phyloP scores from a whole-genome alignment of 73 alveolate species.

The Paramecium sonneborni region DNA sequence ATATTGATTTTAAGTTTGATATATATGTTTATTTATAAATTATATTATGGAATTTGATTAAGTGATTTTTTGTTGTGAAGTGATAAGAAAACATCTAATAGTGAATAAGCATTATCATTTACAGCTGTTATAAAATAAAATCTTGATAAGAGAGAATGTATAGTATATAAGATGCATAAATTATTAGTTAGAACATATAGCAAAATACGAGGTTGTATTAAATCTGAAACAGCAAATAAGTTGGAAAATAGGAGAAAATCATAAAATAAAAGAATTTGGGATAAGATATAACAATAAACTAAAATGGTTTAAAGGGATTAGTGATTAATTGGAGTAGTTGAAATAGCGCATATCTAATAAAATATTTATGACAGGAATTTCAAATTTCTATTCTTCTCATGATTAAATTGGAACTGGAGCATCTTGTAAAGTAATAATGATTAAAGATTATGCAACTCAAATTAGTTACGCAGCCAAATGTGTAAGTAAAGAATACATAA shows the following conservation, averaged over 20 bases:
- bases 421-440: slow-evolving; percentile 17
- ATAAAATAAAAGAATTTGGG: not conserved
- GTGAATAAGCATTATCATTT: slow-evolving; percentile 11
- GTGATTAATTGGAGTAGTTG: not conserved
- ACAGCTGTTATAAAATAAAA: not conserved
- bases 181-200: not conserved
- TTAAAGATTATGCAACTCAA: not conserved
- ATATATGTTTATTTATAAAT: not conserved
- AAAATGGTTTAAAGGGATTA: slow-evolving; percentile 2
- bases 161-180: not conserved
- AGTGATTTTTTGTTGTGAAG: slow-evolving; percentile 22
- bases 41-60: not conserved
- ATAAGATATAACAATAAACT: not conserved
- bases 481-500: slow-evolving; percentile 9
- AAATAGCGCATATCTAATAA: not conserved
- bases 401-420: slow-evolving; percentile 32
- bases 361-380: slow-evolving; percentile 3
- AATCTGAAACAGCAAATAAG: not conserved
- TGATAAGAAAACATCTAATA: slow-evolving; percentile 4
- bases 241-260: not conserved
- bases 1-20: no score
- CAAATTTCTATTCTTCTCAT: slow-evolving; percentile 1
- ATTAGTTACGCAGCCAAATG: slow-evolving; percentile 29
- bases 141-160: slow-evolving; percentile 30
- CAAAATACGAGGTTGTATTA: not conserved